phyloP scores from a whole-genome alignment of 75 land plant genomes.

The Cryptomeria japonica region DNA sequence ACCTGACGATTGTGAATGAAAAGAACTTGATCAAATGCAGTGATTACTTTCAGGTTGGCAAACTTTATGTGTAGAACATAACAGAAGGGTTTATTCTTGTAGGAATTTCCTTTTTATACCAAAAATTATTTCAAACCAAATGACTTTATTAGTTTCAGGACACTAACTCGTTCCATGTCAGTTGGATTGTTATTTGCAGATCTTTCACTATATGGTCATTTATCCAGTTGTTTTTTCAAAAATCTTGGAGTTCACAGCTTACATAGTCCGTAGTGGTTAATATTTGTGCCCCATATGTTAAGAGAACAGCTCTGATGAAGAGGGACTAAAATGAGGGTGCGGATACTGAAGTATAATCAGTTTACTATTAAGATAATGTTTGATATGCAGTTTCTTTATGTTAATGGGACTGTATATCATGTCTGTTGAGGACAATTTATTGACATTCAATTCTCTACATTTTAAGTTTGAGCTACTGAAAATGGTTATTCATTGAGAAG shows the following conservation, averaged over 20 bases:
- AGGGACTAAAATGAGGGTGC: constrained; percentile 1
- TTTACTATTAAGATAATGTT: background rate
- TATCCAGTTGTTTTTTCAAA: background rate
- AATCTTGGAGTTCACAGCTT: background rate
- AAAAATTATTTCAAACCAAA: background rate
- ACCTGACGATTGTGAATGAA: constrained; percentile 6
- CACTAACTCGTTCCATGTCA: background rate
- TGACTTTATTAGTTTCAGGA: background rate
- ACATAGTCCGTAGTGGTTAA: constrained; percentile 3
- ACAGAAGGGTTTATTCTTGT: background rate
- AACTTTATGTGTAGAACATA: background rate
- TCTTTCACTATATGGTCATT: constrained; percentile 3
- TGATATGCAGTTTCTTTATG: background rate
- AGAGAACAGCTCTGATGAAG: background rate
- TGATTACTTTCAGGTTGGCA: background rate
- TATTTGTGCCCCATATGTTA: background rate
- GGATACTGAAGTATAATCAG: background rate
- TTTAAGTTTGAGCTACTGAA: background rate
- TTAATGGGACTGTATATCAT: background rate
- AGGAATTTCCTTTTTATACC: background rate
- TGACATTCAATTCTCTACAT: background rate
- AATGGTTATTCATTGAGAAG: background rate
- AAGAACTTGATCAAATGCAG: background rate
- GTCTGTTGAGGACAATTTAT: background rate
- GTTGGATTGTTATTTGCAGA: background rate